Base-by-base conservation (phyloP, 2,329 filamentous ascomycete genomes). In the Paraphoma chrysanthemicola region DNA sequence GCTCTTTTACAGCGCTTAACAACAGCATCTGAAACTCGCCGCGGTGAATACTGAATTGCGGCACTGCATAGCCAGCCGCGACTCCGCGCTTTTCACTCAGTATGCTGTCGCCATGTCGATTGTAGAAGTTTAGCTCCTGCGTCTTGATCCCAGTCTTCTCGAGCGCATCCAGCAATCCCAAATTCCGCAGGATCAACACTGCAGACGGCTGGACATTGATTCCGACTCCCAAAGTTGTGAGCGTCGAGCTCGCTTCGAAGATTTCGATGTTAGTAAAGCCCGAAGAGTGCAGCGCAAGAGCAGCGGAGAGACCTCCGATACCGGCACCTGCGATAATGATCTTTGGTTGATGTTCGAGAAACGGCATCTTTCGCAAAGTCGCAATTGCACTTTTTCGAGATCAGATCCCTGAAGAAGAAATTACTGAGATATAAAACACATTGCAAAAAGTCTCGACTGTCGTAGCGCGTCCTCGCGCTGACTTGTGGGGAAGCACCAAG, bases 291-390 rank as follows among this genome's bases (percentile, higher is more conserved):
- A 93, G 82, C 12, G 89, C 85, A 41, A 93, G 82, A 7, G 90
- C 90, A 38, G 82, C 84, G 53, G 88, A 85, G 36, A 93, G 79
- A 33, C 91, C 91, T 51, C 90, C 90, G 88, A 94, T 93, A 59
- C 90, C 89, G 87, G 68, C 66, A 16, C 70, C 70, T 30, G 59
- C 67, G 39, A 72, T 69, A 43, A 69, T 49, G 38, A 72, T 69
- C 44, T 65, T 71, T 11, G 69, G 68, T 33, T 70, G 66, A 8
- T 55, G 45, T 42, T 54, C 56, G 16, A 69, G 54, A 31, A 59
- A 64, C 10, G 67, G 60, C 62, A 71, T 70, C 4, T 46, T 46
- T 11, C 28, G 28, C 12, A 28, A 30, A n/a, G 33, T 36, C 33
- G 14, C 6, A 36, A 14, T 6, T 10, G 23, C 23, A 7, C 23